A percentile compares a stretch with the other conserved stretches of the same genome.
phyloP scores from a whole-genome alignment of 139 green algal species.

The Tetradesmus lagerheimii region DNA sequence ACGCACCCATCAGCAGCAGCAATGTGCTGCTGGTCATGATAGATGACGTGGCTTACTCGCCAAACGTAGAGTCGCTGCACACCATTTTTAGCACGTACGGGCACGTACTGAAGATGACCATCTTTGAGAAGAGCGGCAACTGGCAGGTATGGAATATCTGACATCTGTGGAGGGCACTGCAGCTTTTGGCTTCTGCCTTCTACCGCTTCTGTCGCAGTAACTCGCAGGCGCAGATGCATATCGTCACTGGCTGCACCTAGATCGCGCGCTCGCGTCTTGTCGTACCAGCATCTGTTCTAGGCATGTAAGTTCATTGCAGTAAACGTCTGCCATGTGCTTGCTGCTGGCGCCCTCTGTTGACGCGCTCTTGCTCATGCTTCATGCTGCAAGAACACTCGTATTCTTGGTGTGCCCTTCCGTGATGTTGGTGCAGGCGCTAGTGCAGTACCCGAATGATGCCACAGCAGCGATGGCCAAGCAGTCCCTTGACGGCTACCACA shows the following conservation, averaged over 20 bases:
- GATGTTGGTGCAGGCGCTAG: slow-evolving; percentile 40
- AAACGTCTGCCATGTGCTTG: background rate
- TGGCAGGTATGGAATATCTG: slow-evolving; percentile 33
- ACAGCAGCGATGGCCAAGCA: slow-evolving; percentile 39
- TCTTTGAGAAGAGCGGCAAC: slow-evolving; percentile 1
- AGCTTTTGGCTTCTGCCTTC: no score
- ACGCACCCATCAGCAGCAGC: slow-evolving; percentile 1
- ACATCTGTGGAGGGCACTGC: background rate
- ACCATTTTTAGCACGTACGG: slow-evolving; percentile 40
- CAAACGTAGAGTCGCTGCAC: slow-evolving; percentile 35
- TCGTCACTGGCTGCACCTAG: no score
- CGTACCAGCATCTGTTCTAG: no score
- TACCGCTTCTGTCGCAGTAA: background rate
- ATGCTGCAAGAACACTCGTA: background rate
- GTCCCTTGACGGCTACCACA: slow-evolving; percentile 46
- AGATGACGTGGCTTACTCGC: slow-evolving; percentile 43
- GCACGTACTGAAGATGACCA: slow-evolving; percentile 10
- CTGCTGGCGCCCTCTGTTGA: background rate
- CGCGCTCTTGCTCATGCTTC: background rate
- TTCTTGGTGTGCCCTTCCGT: background rate
- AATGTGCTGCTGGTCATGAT: slow-evolving; percentile 26
- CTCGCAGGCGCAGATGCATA: no score
- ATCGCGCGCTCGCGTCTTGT: no score
- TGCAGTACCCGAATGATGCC: slow-evolving; percentile 42
- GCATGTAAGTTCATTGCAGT: background rate